Evolutionary conservation across 306 rosid species (phyloP).

Genomic region (Arachis hypogaea): DNA sequence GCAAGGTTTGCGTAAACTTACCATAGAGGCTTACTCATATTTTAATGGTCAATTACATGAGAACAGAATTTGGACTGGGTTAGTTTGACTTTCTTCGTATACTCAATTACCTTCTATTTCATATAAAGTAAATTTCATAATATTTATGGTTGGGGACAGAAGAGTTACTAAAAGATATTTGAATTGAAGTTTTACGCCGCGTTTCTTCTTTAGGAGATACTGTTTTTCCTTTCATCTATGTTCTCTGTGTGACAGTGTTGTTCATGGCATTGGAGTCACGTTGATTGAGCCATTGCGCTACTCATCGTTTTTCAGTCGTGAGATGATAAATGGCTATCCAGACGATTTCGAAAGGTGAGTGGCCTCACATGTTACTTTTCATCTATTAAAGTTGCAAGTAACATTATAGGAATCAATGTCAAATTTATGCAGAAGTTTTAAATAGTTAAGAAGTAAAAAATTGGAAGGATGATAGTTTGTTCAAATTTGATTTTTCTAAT

Average conservation of each 20-base stretch:
- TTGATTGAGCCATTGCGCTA: conserved; percentile 71
- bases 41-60: conserved; percentile 81
- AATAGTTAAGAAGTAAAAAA: conserved; percentile 5
- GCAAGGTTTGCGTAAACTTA: conserved; percentile 69
- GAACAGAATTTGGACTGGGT: conserved; percentile 91
- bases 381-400: conserved; percentile 18
- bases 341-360: conserved; percentile 94
- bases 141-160: conserved; percentile 15
- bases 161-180: conserved; percentile 19
- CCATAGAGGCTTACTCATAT: conserved; percentile 67
- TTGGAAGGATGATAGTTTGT: conserved; percentile 2
- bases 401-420: not conserved
- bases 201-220: conserved; percentile 34
- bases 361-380: conserved; percentile 19
- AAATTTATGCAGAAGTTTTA: not conserved
- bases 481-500: not conserved
- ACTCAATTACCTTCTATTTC: conserved; percentile 1
- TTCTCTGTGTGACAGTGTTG: conserved; percentile 65
- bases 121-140: conserved; percentile 20
- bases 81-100: conserved; percentile 41
- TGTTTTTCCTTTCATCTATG: conserved; percentile 40
- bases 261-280: conserved; percentile 82
- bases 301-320: conserved; percentile 79
- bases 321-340: conserved; percentile 74
- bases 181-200: conserved; percentile 29